A percentile compares a stretch with the other conserved stretches of the same genome.
Conservation (phyloP, 75 land plant species). For the Sequoia sempervirens region DNA sequence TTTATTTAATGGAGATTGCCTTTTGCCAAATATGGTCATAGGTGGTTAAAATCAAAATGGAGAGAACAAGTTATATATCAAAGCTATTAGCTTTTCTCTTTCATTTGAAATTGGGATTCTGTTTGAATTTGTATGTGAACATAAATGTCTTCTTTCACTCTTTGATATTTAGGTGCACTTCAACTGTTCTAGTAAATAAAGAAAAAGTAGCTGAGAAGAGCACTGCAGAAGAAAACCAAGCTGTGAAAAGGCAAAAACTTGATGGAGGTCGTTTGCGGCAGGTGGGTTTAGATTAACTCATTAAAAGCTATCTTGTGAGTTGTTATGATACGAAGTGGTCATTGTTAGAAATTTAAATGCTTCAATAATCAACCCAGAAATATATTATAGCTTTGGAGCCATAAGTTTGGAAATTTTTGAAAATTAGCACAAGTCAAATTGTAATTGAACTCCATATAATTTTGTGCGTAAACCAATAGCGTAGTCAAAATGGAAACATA, state of each 20-base stretch:
- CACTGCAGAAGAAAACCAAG: conserved; percentile 19
- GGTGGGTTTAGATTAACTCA: conserved; percentile 17
- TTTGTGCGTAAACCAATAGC: too few relatives aligned
- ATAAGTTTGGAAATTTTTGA: neutral
- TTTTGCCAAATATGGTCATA: neutral
- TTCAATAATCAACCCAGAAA: neutral
- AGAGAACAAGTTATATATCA: neutral
- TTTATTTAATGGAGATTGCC: conserved; percentile 11
- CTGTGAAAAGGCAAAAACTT: conserved; percentile 77
- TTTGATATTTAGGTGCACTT: neutral
- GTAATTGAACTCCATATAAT: neutral
- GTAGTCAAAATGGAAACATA: neutral
- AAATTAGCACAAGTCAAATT: neutral
- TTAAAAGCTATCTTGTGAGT: neutral
- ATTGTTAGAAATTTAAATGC: neutral
- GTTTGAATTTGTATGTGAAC: neutral
- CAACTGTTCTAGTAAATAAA: neutral
- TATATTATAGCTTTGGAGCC: neutral
- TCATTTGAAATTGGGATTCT: neutral
- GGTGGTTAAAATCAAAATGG: neutral
- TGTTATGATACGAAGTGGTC: neutral
- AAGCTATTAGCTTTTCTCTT: neutral
- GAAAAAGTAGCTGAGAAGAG: conserved; percentile 18
- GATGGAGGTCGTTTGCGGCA: conserved; percentile 56
- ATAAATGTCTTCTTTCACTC: neutral